Evolutionary conservation across 345 rosid genomes (phyloP), one percentile per base, ranked within the genome.

Genomic region (Eucalyptus shirleyi): DNA sequence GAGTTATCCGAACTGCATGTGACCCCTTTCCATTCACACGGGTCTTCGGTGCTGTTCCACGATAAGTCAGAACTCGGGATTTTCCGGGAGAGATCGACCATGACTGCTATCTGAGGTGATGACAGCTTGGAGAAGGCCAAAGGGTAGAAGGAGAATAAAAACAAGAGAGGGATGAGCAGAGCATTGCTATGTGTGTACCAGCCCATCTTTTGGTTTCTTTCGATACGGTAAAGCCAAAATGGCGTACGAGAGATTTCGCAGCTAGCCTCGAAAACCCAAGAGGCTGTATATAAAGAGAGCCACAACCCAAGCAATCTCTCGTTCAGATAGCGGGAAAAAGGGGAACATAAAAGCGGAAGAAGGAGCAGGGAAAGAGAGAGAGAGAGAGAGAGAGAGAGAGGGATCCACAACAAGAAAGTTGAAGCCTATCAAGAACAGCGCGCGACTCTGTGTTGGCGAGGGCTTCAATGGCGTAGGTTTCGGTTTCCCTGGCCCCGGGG

Each of bases 11-110:
- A 89, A 87, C 24, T 91, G 93, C 99, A 96, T 1, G 12, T 12
- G 89, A 96, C 96, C 15, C 95, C 93, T 7, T 89, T 56, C 99
- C 98, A 97, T 9, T 8, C 88, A 91, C 99, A 95, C 50, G 94
- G 95, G 88, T 94, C 88, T 50, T 3, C 89, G 86, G 86, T 87
- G 86, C 50, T 45, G 91, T 89, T 45, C 99, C 97, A 91, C 30
- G 90, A 30, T 21, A 77, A 24, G 77, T 17, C 53, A 49, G 87
- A 5, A 45, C 51, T 80, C 88, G 89, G 87, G 15, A 94, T 92
- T 9, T 88, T 50, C 47, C 44, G 50, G 30, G 95, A 93, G 87
- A 96, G 89, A 21, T 77, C 77, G 90, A 88, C 80, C 97, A 96
- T 95, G 85, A 87, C 90, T 81, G 4, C 80, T 65, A 51, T 92